Conservation (phyloP, 1,284 basidiomycete genomes). For the Cutaneotrichosporon cavernicola region DNA sequence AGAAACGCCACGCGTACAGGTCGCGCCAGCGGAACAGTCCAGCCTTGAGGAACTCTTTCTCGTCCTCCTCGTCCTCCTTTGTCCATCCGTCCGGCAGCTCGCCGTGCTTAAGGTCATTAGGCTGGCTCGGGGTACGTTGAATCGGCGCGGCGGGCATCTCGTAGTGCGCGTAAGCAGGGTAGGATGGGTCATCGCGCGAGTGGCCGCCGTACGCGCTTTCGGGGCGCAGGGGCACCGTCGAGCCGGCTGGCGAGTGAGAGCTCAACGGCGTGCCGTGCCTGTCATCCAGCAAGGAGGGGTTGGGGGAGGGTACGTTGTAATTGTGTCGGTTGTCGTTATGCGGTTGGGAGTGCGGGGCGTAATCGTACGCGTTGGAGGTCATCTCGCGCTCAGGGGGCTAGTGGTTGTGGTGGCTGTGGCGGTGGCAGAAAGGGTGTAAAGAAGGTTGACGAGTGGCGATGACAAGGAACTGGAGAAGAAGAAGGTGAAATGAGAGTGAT, state of each 20-base stretch:
- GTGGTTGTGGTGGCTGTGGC: not conserved
- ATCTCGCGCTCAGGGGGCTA: not conserved
- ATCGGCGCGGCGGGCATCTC: conserved; percentile 3
- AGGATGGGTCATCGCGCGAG: not conserved
- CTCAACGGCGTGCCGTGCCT: not conserved
- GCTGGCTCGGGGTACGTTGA: not conserved
- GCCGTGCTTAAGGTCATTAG: conserved; percentile 12
- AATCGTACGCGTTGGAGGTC: not conserved
- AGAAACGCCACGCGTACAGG: conserved; percentile 56
- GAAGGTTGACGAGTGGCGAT: not conserved
- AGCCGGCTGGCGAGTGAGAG: not conserved
- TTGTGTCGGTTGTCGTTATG: not conserved
- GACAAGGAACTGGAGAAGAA: not conserved
- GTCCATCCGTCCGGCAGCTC: conserved; percentile 40
- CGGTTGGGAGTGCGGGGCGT: not conserved
- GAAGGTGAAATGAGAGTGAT: not conserved
- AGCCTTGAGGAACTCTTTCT: conserved; percentile 47
- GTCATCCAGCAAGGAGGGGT: not conserved
- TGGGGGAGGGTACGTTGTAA: not conserved
- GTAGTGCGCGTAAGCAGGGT: conserved; percentile 17
- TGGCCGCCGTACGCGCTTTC: not conserved
- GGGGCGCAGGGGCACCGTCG: not conserved
- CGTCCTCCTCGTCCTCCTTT: conserved; percentile 48
- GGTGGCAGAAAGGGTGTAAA: not conserved
- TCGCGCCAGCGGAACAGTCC: conserved; percentile 57